Evolutionary conservation across 257 asterid genomes (phyloP), one percentile per base, ranked within the genome.

Genomic region (Parsonsia alboflavescens): DNA sequence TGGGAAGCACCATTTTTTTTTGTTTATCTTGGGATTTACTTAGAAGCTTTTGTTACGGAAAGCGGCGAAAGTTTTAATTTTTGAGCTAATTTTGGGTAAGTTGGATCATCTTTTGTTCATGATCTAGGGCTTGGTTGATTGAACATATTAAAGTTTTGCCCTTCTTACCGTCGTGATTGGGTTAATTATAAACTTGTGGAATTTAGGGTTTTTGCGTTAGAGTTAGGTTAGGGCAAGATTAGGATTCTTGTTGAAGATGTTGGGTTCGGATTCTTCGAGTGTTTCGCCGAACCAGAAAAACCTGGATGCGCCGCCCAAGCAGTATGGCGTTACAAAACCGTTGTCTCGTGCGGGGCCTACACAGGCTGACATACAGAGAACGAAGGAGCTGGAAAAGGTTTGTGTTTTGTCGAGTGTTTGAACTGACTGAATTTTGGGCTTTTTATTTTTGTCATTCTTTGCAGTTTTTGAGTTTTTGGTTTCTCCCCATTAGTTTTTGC

Each of bases 311-410:
- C 66, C 85, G 67, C 81, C 83, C 33, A 87, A 84, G 85, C 89
- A 91, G 78, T 86, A 86, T 82, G 98, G 94, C 8, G 96, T 93
- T 77, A 84, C 94, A 24, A 86, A 77, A 70, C 96, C 98, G 9
- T 75, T 94, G 83, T 92, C 97, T 9, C 82, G 50, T 41, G 91
- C 96, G 17, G 96, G 93, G 59, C 97, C 99, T 7, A 75, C 73
- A 15, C 92, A 89, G 57, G 85, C 72, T 67, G 98, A 94, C 81
- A 59, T 82, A 53, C 90, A 80, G 69, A 87, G 88, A 73, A 92
- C 82, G 48, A 75, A 67, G 72, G 97, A 89, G 72, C 73, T 94
- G 90, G 92, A 90, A 83, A 92, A 92, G 97, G 98, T 94, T 62
- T 28, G 69, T 71, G 36, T 67, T 17, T 28, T 59, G 61, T 5